Evolutionary conservation across 345 rosid species (phyloP).

Genomic region (Melaleuca quinquenervia): DNA sequence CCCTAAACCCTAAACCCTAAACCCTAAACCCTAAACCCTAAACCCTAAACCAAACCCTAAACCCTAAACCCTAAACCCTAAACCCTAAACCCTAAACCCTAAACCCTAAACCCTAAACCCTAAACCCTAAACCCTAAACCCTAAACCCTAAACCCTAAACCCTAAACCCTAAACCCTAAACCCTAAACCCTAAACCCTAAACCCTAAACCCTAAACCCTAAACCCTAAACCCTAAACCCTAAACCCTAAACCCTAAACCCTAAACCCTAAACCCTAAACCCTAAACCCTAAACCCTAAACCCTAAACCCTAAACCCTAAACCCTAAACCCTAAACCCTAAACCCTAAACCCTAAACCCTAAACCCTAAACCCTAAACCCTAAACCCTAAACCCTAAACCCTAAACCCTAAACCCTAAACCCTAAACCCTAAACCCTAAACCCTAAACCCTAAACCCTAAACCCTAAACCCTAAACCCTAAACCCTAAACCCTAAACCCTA

Average conservation of each 20-base stretch:
- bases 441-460: conserved; percentile 1
- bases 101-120: background rate
- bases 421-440: background rate
- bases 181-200: background rate
- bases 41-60: background rate
- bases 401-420: background rate
- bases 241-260: background rate
- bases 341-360: background rate
- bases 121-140: background rate
- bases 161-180: background rate
- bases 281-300: background rate
- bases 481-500: background rate
- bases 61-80: background rate
- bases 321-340: background rate
- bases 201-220: background rate
- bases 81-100: conserved; percentile 1
- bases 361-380: background rate
- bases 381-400: background rate
- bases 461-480: background rate
- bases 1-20: background rate
- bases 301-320: background rate
- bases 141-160: background rate
- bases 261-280: background rate
- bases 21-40: conserved; percentile 3
- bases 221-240: background rate